These are phyloP conservation scores for Cordyceps javanica DNA, from an alignment of 2,329 filamentous ascomycete species.

Conservation along the genomic window DNA sequence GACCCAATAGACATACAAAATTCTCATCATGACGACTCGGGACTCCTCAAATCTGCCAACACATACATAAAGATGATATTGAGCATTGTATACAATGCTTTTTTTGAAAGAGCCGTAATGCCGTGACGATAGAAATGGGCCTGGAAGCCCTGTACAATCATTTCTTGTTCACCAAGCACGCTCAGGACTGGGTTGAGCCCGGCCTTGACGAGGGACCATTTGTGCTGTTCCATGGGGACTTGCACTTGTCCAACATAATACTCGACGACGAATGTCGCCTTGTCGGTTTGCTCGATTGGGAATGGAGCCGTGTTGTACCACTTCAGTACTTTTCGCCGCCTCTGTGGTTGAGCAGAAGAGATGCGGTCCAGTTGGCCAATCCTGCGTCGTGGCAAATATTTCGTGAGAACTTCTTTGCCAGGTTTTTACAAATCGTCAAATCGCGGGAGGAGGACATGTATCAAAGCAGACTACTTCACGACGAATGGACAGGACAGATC, in stretches of 20 bases:
- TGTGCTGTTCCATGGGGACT: constrained; percentile 15
- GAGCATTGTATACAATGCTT: constrained; percentile 12
- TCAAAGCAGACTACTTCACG: background rate
- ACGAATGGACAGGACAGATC: background rate
- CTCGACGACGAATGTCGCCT: constrained; percentile 13
- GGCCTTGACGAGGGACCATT: constrained; percentile 12
- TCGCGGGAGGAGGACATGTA: background rate
- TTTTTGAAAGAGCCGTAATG: constrained; percentile 11
- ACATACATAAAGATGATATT: constrained; percentile 6
- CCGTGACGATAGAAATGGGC: background rate
- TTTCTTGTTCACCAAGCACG: constrained; percentile 11
- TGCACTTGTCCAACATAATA: constrained; percentile 13
- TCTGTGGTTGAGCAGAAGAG: constrained; percentile 9
- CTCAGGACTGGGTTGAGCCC: constrained; percentile 10
- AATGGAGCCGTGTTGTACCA: constrained; percentile 18
- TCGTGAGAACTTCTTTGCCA: background rate
- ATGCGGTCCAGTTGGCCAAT: background rate
- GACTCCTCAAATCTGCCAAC: background rate
- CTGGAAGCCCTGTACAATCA: constrained; percentile 14
- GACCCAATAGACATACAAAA: background rate
- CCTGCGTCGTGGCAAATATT: background rate
- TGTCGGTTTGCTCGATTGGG: constrained; percentile 15
- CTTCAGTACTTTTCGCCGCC: constrained; percentile 15
- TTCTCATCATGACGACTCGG: background rate
- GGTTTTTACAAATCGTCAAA: background rate